A percentile compares a stretch with the other conserved stretches of the same genome.
phyloP scores from a whole-genome alignment of 257 asterid genomes.

The Echites panduratus region DNA sequence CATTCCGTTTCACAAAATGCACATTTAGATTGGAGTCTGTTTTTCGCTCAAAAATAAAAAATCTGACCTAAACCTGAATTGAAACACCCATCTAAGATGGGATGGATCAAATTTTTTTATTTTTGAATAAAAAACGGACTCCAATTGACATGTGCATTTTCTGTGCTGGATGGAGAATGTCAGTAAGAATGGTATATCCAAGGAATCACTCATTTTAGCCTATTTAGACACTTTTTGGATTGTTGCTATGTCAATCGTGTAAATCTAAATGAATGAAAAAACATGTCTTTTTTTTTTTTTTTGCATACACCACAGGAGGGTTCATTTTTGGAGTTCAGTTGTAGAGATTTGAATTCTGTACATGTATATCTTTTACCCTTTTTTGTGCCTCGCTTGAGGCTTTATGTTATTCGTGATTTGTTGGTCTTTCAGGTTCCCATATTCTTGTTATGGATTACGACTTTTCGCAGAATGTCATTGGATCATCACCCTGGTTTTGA shows the following conservation, averaged over 20 bases:
- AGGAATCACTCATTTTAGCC: background rate
- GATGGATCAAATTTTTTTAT: too few species aligned
- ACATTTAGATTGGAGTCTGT: too few species aligned
- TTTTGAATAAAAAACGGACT: too few species aligned
- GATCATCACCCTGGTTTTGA: conserved; percentile 91
- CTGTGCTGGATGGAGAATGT: too few species aligned
- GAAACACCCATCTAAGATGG: too few species aligned
- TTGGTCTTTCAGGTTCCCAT: conserved; percentile 62
- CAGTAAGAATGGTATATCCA: too few species aligned
- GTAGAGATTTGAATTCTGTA: background rate
- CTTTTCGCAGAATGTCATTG: conserved; percentile 80
- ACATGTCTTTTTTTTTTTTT: background rate
- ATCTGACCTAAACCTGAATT: too few species aligned
- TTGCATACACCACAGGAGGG: background rate
- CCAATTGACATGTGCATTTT: too few species aligned
- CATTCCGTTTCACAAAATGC: too few species aligned
- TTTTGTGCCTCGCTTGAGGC: background rate
- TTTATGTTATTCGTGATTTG: conserved; percentile 7
- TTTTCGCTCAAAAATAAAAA: too few species aligned
- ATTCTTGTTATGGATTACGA: conserved; percentile 64
- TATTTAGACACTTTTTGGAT: background rate
- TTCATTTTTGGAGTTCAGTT: background rate
- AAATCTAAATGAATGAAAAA: background rate
- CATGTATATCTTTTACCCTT: background rate
- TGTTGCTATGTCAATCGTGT: background rate